Evolutionary conservation across 2,329 filamentous ascomycete species (phyloP), one percentile per base, ranked within the genome.

Genomic region (Clarireedia hainanense): DNA sequence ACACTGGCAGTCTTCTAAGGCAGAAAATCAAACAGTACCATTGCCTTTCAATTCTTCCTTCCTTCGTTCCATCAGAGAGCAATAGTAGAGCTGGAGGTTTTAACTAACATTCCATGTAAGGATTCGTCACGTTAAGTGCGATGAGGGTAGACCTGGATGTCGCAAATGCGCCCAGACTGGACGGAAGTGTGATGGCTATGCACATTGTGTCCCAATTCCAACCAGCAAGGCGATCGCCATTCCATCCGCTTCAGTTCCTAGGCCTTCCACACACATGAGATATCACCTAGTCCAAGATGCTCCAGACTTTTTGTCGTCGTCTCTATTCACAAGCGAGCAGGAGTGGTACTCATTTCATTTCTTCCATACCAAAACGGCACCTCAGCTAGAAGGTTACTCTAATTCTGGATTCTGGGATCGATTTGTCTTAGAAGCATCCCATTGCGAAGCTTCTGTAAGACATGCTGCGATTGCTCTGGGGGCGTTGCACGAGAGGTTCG

Each of bases 381-480:
- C 71, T 30, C 80, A 83, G 62, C 71, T 86, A 6, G 83, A 81
- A 0, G 81, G 83, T n/a, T 84, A 81, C 63, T 85, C 85, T 57
- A 79, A 84, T 63, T 78, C 76, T 24, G 73, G 76, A 2, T 86
- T 86, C 64, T 86, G 83, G 83, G 80, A 76, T 1, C 74, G 75
- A 45, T 74, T 77, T 15, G 80, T 86, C 4, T 67, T 85, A 12
- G 78, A 81, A 60, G 80, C 82, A 64, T 84, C 80, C 50, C 80
- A 85, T 60, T 72, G 74, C 2, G 60, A 63, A 48, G 57, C 56
- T 4, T 57, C 60, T 30, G 55, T 64, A 23, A 57, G 55, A 43
- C 56, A 63, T 58, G 62, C 61, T 34, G 34, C 58, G 26, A 45
- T 63, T 45, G 61, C 58, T 20, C 47, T 64, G 2, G 60, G 61